phyloP scores from a whole-genome alignment of 2,329 filamentous ascomycete species.

The Talaromyces pinophilus region DNA sequence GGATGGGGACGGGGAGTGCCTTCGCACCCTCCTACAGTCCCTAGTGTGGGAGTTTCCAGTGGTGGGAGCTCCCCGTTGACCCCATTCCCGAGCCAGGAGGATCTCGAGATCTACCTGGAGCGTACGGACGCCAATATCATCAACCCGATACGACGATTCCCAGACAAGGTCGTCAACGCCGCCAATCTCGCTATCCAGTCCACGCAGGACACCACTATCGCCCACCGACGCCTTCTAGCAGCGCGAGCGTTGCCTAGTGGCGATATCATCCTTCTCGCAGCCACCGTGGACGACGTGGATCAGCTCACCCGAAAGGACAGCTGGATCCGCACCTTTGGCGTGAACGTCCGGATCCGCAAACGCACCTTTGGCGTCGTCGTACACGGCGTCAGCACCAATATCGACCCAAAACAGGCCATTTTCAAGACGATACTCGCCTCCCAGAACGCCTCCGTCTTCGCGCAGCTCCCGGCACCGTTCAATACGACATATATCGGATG shows the following conservation, averaged over 20 bases:
- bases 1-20: background rate
- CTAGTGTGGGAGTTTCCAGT: background rate
- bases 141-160: background rate
- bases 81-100: background rate
- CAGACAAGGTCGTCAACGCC: background rate
- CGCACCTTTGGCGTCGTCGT: background rate
- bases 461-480: background rate
- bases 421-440: background rate
- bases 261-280: background rate
- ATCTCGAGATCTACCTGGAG: constrained; percentile 17
- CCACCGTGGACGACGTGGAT: background rate
- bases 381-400: background rate
- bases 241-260: background rate
- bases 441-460: background rate
- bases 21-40: background rate
- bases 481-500: background rate
- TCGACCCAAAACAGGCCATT: background rate
- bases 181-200: constrained; percentile 1
- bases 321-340: background rate
- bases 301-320: background rate
- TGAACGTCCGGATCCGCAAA: background rate
- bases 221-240: background rate
- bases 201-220: background rate
- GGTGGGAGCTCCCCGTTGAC: background rate
- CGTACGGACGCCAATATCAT: background rate